Conservation (phyloP, 129 eudicot genomes). For the Logfia minima region DNA sequence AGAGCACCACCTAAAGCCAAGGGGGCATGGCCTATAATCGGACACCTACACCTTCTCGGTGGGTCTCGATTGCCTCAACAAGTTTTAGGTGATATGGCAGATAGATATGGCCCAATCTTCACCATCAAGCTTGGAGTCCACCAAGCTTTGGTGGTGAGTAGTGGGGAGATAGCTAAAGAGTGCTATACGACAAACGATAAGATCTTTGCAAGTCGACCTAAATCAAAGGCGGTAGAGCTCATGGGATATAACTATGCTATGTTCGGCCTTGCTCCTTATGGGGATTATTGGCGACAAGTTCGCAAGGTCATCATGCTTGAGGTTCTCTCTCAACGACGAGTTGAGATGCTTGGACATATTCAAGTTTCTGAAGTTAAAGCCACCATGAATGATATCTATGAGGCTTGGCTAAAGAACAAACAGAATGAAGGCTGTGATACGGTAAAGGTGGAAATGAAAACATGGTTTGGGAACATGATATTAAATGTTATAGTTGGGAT, state of each 20-base stretch:
- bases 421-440: background rate
- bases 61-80: conserved; percentile 26
- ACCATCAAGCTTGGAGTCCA: conserved; percentile 29
- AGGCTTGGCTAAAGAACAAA: conserved; percentile 16
- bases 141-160: conserved; percentile 27
- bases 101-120: conserved; percentile 32
- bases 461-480: conserved; percentile 24
- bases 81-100: conserved; percentile 23
- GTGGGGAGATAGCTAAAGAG: conserved; percentile 26
- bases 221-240: conserved; percentile 14
- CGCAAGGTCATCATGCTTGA: conserved; percentile 30
- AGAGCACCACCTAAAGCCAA: conserved; percentile 20
- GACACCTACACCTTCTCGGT: conserved; percentile 31
- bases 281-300: conserved; percentile 33
- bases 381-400: conserved; percentile 9
- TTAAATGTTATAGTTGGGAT: background rate
- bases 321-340: conserved; percentile 27
- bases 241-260: conserved; percentile 35
- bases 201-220: conserved; percentile 29
- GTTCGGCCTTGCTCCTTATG: conserved; percentile 25
- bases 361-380: conserved; percentile 18
- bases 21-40: conserved; percentile 37
- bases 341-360: conserved; percentile 25
- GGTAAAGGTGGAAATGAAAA: conserved; percentile 26
- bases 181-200: conserved; percentile 32